phyloP scores from a whole-genome alignment of 1,284 basidiomycete genomes.

The Ganoderma leucocontextum region DNA sequence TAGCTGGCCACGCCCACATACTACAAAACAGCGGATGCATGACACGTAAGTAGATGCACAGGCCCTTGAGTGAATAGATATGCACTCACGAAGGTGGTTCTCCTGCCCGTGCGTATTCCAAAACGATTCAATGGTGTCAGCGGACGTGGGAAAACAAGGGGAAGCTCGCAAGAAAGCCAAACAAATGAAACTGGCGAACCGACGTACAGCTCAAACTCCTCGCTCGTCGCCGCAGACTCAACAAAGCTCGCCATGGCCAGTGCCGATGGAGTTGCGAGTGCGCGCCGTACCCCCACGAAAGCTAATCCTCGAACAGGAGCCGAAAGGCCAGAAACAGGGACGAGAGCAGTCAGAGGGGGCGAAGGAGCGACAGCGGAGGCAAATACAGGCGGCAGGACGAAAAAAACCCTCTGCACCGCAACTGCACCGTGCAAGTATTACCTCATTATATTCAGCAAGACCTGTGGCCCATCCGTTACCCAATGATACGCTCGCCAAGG shows the following conservation, averaged over 20 bases:
- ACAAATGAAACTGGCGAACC: neutral
- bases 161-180: neutral
- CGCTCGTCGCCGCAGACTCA: neutral
- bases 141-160: no score
- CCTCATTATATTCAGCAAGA: neutral
- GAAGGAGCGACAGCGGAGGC: neutral
- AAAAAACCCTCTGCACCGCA: neutral
- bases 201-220: slow-evolving; percentile 7
- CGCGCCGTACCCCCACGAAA: neutral
- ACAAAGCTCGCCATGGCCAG: neutral
- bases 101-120: slow-evolving; percentile 6
- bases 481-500: neutral
- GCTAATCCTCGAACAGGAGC: neutral
- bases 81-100: slow-evolving; percentile 25
- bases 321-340: neutral
- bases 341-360: neutral
- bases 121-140: neutral
- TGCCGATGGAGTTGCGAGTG: neutral
- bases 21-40: slow-evolving; percentile 38
- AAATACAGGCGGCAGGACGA: neutral
- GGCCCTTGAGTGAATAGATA: neutral
- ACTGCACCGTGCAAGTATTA: neutral
- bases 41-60: neutral
- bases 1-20: slow-evolving; percentile 58
- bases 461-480: neutral